Evolutionary conservation across 2,329 filamentous ascomycete genomes (phyloP), one percentile per base, ranked within the genome.

Genomic region (Alternaria longipes): DNA sequence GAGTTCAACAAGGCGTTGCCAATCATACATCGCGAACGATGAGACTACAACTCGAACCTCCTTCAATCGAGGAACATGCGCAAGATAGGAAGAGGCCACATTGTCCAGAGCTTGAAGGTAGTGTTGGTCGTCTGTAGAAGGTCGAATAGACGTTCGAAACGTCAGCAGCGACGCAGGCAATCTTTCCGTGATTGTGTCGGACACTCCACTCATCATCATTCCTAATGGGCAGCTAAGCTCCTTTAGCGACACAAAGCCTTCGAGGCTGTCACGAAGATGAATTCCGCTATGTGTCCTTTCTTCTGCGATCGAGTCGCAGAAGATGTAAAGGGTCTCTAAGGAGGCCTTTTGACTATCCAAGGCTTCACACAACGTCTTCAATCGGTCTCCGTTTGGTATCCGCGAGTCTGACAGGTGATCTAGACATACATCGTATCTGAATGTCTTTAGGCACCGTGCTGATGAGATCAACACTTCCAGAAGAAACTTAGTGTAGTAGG

Each of bases 391-490:
- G 32, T 20, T 58, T 51, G 16, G 42, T 44, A 26, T 54, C 11
- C 64, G 47, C 9, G 38, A 28, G 54, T 44, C 59, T 14, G 54
- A 16, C 18, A 59, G 24, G 36, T 59, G 46, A 5, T 56, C 56
- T 30, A 55, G 28, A 22, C 53, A 40, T 4, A 49, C 54, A 22
- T 62, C 52, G 26, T 69, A 69, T n/a, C 54, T 49, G 32, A 74
- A 69, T 4, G 16, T 34, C 30, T 60, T 72, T 26, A 74, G 45
- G 5, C 34, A 34, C 32, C 59, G 53, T 28, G 68, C 24, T 4
- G 67, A 71, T 26, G 54, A 51, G 14, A 74, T n/a, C 8, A 74
- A 36, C 12, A 69, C 55, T 7, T 36, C 52, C 5, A 74, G 36
- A 22, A 62, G 54, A 8, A 61, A 46, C 11, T 51, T 52, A 1